Base-by-base conservation (phyloP, 495 filamentous ascomycete species). In the Mycothermus thermophilus region DNA sequence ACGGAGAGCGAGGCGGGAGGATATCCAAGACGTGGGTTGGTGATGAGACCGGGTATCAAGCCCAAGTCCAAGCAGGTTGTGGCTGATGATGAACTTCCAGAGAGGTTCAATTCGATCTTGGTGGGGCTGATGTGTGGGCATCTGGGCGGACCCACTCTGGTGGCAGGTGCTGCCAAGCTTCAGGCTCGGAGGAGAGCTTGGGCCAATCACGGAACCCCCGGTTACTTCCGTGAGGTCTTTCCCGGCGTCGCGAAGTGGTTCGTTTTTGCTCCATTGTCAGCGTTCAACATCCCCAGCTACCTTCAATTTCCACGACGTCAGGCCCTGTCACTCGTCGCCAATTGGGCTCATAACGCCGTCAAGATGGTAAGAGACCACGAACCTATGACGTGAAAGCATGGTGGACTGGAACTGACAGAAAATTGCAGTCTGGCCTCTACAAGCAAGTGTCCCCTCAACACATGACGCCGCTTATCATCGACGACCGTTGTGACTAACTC, bases 341-440 rank as follows among this genome's bases (percentile, higher is more conserved):
- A 46, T 48, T 48, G 41, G 41, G 48, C 48, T 26, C 32, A 28
- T 25, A 20, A 44, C 20, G 40, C 40, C 27, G 38, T 39, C 42
- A 46, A 42, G 44, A 66, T 67, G 62, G 63, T 66, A 47, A 48
- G 47, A 30, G 11, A 13, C 11, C 3, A 1, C 10, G 1, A n/a
- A n/a, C n/a, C n/a, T n/a, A n/a, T n/a, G n/a, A n/a, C n/a, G n/a
- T n/a, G n/a, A n/a, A n/a, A n/a, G n/a, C n/a, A n/a, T n/a, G n/a
- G n/a, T n/a, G n/a, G n/a, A n/a, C n/a, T n/a, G n/a, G n/a, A n/a
- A n/a, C n/a, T n/a, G n/a, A n/a, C n/a, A n/a, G n/a, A n/a, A n/a
- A n/a, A n/a, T n/a, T n/a, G n/a, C n/a, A n/a, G n/a, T 62, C 68
- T 53, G 51, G 63, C 49, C 48, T 88, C 64, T 93, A 90, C 79